A percentile compares a stretch with the other conserved stretches of the same genome.
Evolutionary conservation across 1,284 basidiomycete genomes (phyloP).

Genomic region (Sphaerobolus stellatus): DNA sequence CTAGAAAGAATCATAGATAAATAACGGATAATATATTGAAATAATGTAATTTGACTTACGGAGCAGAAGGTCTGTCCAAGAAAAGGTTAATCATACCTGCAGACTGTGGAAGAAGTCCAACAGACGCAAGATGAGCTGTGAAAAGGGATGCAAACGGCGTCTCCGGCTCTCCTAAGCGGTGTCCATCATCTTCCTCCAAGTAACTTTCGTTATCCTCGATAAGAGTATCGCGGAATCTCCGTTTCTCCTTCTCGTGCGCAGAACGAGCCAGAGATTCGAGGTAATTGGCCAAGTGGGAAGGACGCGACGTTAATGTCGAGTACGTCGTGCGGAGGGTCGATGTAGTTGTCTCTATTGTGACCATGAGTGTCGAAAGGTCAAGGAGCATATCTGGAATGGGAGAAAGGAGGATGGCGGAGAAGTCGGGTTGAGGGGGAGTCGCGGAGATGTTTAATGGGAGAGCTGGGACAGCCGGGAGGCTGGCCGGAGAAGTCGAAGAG

Average conservation of each 20-base stretch:
- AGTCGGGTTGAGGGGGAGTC: slow-evolving; percentile 45
- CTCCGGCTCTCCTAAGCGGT: slow-evolving; percentile 7
- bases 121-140: slow-evolving; percentile 58
- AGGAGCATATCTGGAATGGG: slow-evolving; percentile 46
- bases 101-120: slow-evolving; percentile 50
- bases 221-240: slow-evolving; percentile 13
- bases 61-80: slow-evolving; percentile 72
- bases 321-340: slow-evolving; percentile 61
- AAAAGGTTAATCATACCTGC: slow-evolving; percentile 64
- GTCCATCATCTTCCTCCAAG: slow-evolving; percentile 38
- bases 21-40: background rate
- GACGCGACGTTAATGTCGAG: slow-evolving; percentile 61
- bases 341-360: slow-evolving; percentile 70
- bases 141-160: slow-evolving; percentile 42
- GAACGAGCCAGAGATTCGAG: slow-evolving; percentile 46
- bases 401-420: slow-evolving; percentile 65
- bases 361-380: slow-evolving; percentile 61
- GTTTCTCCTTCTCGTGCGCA: slow-evolving; percentile 12
- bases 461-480: too few relatives aligned
- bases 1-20: slow-evolving; percentile 35
- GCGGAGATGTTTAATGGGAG: too few relatives aligned
- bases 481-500: too few relatives aligned
- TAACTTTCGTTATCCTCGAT: slow-evolving; percentile 12
- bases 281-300: slow-evolving; percentile 62
- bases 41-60: too few relatives aligned